Percentiles rank a stretch among this genome's conserved stretches.
Conservation (phyloP, 495 filamentous ascomycete genomes). For the Haplographium delicatum region DNA sequence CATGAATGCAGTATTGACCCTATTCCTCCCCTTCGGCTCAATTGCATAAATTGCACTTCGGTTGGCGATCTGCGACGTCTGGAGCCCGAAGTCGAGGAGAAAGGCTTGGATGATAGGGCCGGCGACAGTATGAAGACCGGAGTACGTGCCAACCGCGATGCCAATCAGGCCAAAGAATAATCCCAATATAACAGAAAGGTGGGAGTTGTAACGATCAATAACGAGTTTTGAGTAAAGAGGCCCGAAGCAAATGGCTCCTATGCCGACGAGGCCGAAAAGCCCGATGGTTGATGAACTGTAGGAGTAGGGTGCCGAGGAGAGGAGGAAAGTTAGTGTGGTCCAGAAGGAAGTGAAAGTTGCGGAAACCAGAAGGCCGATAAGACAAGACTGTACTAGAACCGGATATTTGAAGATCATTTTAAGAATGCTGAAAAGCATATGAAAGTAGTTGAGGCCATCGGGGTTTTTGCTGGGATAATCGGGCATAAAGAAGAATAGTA, state of each 20-base stretch:
- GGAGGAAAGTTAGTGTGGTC: conserved; percentile 80
- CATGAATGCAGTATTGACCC: conserved; percentile 84
- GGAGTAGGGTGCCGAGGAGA: conserved; percentile 61
- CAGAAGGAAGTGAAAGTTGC: conserved; percentile 66
- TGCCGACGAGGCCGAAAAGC: conserved; percentile 72
- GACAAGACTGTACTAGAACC: conserved; percentile 58
- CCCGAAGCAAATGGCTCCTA: conserved; percentile 58
- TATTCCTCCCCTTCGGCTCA: conserved; percentile 64
- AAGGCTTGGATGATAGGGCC: conserved; percentile 74
- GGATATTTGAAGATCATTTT: conserved; percentile 57
- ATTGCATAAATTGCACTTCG: conserved; percentile 65
- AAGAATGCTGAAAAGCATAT: conserved; percentile 59
- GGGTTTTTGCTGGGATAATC: conserved; percentile 76
- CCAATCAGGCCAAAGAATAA: conserved; percentile 53
- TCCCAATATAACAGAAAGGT: conserved; percentile 62
- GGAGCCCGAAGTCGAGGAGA: conserved; percentile 65
- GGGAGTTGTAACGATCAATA: conserved; percentile 62
- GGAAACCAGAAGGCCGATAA: conserved; percentile 51
- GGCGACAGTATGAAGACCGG: conserved; percentile 57
- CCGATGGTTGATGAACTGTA: conserved; percentile 66
- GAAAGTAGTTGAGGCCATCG: conserved; percentile 55
- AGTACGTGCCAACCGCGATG: conserved; percentile 64
- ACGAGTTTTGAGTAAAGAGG: conserved; percentile 66
- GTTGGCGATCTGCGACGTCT: conserved; percentile 73
- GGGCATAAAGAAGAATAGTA: conserved; percentile 71